Conservation (phyloP, 805 yeast genomes). For the Sungouiella blattae region DNA sequence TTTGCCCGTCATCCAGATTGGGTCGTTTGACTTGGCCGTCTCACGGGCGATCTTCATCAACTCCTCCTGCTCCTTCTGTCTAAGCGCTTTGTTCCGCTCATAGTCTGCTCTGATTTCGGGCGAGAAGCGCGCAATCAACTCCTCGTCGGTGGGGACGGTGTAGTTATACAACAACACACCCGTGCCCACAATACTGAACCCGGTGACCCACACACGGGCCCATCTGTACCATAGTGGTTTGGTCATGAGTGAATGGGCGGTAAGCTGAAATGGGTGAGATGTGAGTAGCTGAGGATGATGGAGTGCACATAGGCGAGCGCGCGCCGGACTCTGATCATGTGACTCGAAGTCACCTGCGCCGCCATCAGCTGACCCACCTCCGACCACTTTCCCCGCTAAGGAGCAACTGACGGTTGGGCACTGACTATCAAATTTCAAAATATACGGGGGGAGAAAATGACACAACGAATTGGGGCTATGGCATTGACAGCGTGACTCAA, state of each 20-base stretch:
- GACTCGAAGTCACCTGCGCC: too few relatives aligned
- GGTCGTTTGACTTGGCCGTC: conserved; percentile 67
- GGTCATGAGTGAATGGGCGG: not conserved
- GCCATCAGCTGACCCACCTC: too few relatives aligned
- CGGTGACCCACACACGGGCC: conserved; percentile 54
- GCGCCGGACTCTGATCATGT: too few relatives aligned
- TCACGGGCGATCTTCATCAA: conserved; percentile 62
- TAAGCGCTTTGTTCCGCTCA: conserved; percentile 56
- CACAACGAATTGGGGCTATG: too few relatives aligned
- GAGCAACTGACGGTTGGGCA: too few relatives aligned
- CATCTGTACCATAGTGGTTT: conserved; percentile 55
- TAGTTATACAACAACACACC: conserved; percentile 73
- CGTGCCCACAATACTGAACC: conserved; percentile 63
- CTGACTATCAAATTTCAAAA: too few relatives aligned
- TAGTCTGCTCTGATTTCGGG: conserved; percentile 82
- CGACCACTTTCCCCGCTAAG: too few relatives aligned
- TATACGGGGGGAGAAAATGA: too few relatives aligned
- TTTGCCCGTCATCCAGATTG: conserved; percentile 79
- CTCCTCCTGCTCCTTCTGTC: conserved; percentile 67
- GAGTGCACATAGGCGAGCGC: too few relatives aligned
- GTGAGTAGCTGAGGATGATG: not conserved
- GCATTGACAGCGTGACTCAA: too few relatives aligned
- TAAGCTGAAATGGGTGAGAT: not conserved
- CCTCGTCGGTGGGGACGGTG: conserved; percentile 83
- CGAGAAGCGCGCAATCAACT: conserved; percentile 66